Evolutionary conservation across 169 alveolate species (phyloP).

Genomic region (Plasmodium coatneyi): DNA sequence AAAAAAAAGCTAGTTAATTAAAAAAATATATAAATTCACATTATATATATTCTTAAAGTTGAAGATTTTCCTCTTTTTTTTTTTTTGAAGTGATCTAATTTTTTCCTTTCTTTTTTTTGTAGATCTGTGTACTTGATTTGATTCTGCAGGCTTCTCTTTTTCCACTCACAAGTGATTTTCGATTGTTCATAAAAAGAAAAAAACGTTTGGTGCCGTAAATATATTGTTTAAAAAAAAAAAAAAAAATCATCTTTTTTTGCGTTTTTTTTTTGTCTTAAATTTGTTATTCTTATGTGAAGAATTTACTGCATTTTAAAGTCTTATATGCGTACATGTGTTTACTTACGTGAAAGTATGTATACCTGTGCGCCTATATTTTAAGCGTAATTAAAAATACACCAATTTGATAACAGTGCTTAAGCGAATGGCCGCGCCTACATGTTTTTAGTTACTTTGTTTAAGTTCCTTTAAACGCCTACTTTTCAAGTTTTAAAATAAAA

Average conservation of each 20-base stretch:
- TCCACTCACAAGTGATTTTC: background rate
- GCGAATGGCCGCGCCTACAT: background rate
- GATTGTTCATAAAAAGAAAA: background rate
- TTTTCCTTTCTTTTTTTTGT: slow-evolving; percentile 11
- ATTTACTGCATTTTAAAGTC: slow-evolving; percentile 8
- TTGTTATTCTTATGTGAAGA: background rate
- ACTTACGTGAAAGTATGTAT: background rate
- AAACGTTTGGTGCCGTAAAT: slow-evolving; percentile 7
- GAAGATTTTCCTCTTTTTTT: background rate
- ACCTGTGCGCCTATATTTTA: background rate
- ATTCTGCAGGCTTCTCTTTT: slow-evolving; percentile 8
- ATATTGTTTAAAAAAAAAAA: slow-evolving; percentile 15
- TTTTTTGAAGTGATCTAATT: background rate
- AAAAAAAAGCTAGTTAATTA: slow-evolving; percentile 1
- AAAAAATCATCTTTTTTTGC: background rate
- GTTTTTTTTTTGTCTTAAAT: slow-evolving; percentile 29
- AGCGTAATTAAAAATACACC: background rate
- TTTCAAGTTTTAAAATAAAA: slow-evolving; percentile 14
- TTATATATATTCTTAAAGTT: background rate
- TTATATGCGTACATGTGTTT: background rate
- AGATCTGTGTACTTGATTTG: slow-evolving; percentile 8
- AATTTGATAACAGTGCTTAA: background rate
- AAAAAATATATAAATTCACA: background rate
- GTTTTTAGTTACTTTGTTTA: slow-evolving; percentile 6
- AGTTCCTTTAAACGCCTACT: slow-evolving; percentile 5